Evolutionary conservation across 805 yeast species (phyloP).

Genomic region (Barnettozyma wickerhamii): DNA sequence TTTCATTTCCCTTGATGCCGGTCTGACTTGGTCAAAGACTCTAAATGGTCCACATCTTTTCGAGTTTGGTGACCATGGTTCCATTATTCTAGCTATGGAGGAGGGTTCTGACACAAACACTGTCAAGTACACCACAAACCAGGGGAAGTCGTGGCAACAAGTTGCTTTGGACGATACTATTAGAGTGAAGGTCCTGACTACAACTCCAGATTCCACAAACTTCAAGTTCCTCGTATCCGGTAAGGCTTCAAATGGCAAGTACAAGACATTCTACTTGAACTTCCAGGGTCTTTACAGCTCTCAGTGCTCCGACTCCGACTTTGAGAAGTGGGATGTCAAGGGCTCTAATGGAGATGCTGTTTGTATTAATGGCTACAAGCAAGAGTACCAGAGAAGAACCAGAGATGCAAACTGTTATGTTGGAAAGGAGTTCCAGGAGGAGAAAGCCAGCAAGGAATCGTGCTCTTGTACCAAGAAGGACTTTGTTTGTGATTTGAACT

Average conservation of each 20-base stretch:
- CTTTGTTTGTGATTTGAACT: constrained; percentile 65
- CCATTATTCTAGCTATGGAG: constrained; percentile 61
- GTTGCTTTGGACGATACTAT: constrained; percentile 42
- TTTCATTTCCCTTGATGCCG: constrained; percentile 72
- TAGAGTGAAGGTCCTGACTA: constrained; percentile 39
- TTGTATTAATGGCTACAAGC: constrained; percentile 70
- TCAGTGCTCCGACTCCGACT: constrained; percentile 41
- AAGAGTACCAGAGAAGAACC: constrained; percentile 60
- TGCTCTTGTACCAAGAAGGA: constrained; percentile 67
- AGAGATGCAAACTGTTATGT: constrained; percentile 55
- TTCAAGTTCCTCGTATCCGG: constrained; percentile 52
- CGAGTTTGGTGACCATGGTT: constrained; percentile 76
- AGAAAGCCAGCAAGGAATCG: constrained; percentile 40
- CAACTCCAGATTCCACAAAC: constrained; percentile 71
- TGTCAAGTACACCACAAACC: constrained; percentile 59
- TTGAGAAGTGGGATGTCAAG: constrained; percentile 62
- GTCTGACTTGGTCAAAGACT: constrained; percentile 61
- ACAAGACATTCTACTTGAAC: constrained; percentile 38
- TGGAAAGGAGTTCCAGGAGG: constrained; percentile 33
- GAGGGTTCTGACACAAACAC: constrained; percentile 30
- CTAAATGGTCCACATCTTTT: constrained; percentile 48
- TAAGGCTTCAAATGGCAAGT: constrained; percentile 16
- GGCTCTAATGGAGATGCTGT: constrained; percentile 25
- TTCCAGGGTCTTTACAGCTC: constrained; percentile 51
- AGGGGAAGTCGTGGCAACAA: constrained; percentile 63